Evolutionary conservation across 805 yeast genomes (phyloP).

Genomic region (Candida jianshihensis): DNA sequence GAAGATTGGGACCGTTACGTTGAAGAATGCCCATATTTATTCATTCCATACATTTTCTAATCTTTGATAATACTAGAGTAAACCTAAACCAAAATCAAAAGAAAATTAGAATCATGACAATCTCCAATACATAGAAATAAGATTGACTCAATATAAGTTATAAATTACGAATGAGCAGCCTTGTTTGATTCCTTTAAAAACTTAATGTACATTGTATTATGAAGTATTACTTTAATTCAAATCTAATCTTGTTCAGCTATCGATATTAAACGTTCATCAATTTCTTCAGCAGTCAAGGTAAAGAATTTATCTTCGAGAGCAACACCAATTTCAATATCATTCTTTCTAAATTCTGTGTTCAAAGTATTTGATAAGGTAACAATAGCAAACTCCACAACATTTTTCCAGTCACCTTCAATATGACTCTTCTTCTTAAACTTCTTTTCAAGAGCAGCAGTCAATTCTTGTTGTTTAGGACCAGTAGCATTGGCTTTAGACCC

Average conservation of each 20-base stretch:
- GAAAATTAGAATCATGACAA: no score
- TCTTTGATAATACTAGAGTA: background rate
- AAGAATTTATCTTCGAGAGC: constrained; percentile 69
- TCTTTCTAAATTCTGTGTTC: constrained; percentile 89
- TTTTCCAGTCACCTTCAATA: constrained; percentile 79
- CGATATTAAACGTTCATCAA: constrained; percentile 87
- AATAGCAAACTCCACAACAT: constrained; percentile 85
- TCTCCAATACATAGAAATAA: no score
- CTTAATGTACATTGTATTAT: no score
- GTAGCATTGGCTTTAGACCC: constrained; percentile 90
- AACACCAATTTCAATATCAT: constrained; percentile 89
- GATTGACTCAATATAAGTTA: no score
- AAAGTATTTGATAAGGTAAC: constrained; percentile 78
- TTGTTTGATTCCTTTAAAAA: no score
- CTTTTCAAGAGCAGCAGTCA: constrained; percentile 83
- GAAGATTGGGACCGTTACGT: constrained; percentile 87
- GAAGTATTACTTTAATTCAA: no score
- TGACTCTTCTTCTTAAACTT: constrained; percentile 68
- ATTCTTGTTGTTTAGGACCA: constrained; percentile 97
- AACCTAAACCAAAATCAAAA: background rate
- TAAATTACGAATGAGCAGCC: no score
- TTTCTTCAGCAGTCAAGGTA: constrained; percentile 72
- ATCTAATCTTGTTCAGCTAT: constrained; percentile 91
- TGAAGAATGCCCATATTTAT: constrained; percentile 83
- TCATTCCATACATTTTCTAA: constrained; percentile 80